Base-by-base conservation (phyloP, 1,139 yeast species). In the Pichiaceae sp. region DNA sequence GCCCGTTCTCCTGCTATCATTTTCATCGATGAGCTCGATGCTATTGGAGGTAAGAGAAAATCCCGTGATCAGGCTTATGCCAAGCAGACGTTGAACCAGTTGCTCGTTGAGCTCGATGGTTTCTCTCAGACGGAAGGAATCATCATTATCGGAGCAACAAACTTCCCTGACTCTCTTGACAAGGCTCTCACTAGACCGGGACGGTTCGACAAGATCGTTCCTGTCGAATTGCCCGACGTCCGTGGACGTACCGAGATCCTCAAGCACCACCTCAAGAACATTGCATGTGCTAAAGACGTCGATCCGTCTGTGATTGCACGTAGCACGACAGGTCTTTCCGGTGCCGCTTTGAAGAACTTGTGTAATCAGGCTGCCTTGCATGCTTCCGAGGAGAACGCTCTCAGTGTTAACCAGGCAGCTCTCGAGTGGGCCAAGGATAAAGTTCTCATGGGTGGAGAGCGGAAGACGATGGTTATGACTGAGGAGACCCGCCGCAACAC, bases 341-440 rank as follows among this genome's bases (percentile, higher is more conserved):
- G 99, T 55, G 99, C 99, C 15, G 98, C 89, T 50, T 68, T 91
- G 44, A 85, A 86, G 79, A 91, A 93, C 58, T 68, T 91, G 46
- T 96, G 93, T 24, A 91, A 91, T 62, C 97, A 91, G 60, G 99
- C 99, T 6, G 99, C 99, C 3, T 89, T 91, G 34, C 84, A 82
- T 57, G 98, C 98, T 0, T 86, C 96, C 17, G 96, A 87, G 57
- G 75, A 81, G 53, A 82, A 85, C 50, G 97, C 97, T 0, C 75
- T 87, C 24, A 72, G 91, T 11, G 98, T 91, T 26, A 86, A 81
- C 54, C 85, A 86, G 95, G 58, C 62, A 33, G 97, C 93, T 61
- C 79, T 91, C 47, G 99, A 91, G 61, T 93, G 98, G 98, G 98
- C 99, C 33, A 93, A 93, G 60, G 99, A 91, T 60, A 91, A 91